Evolutionary conservation across 2,329 filamentous ascomycete species (phyloP), one percentile per base, ranked within the genome.

Genomic region (Beauveria asiatica): DNA sequence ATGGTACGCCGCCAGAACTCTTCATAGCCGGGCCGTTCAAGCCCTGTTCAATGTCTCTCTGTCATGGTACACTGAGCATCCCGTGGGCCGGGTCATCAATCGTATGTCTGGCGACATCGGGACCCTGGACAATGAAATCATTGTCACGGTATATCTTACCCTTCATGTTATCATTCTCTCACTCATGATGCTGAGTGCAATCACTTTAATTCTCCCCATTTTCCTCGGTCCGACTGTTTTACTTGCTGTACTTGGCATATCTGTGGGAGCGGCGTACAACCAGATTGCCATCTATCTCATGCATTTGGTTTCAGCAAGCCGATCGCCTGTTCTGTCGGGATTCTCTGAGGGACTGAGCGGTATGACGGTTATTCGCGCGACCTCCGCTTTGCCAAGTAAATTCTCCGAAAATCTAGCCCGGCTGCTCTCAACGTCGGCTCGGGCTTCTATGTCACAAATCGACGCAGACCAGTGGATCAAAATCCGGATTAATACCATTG

Each of bases 401-500:
- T 83, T 83, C 58, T 71, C 75, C 5, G 68, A 75, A 23, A 73
- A 80, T 37, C 68, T 84, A 16, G 80, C 80, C 0, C 73, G 76
- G 1, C 67, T 75, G 0, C 80, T 76, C 67, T 74, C 76, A 13
- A 73, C 75, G 3, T 72, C 79, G 0, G 70, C 74, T 0, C 79
- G 82, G 65, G 72, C 80, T 1, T 77, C 75, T 51, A 81, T 75
- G 62, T 39, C 59, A 3, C 59, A 60, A 30, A 45, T 60, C 19
- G 83, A 83, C 66, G 77, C 78, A 61, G 84, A 84, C 65, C 77
- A 81, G 8, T 84, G 82, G 82, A 78, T 84, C 5, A 75, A 77
- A 1, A 74, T 83, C 46, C 76, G 82, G 5, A 73, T 82, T 6
- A 81, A 83, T 62, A 74, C 82, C 63, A 76, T 80, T 58, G 81